Conservation (phyloP, 2,329 filamentous ascomycete genomes). For the Neonectria ditissima region DNA sequence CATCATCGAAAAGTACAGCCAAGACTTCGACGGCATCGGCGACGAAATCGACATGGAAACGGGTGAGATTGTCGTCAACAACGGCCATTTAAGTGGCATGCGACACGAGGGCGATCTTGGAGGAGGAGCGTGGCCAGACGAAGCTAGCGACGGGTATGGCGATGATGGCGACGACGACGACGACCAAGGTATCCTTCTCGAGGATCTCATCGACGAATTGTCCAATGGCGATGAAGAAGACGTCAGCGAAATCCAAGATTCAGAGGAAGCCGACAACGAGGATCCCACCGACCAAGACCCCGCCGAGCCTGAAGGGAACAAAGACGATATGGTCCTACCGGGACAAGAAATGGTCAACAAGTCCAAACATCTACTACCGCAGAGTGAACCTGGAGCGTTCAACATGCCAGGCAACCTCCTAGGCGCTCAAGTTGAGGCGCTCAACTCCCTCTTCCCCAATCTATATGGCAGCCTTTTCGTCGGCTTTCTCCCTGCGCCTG, state of each 20-base stretch:
- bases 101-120: slow-evolving; percentile 67
- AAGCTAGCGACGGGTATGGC: slow-evolving; percentile 40
- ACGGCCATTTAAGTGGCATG: slow-evolving; percentile 80
- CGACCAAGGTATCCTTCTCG: slow-evolving; percentile 51
- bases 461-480: slow-evolving; percentile 20
- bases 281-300: background rate
- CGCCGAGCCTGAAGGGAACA: slow-evolving; percentile 2
- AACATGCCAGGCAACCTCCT: background rate
- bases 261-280: slow-evolving; percentile 14
- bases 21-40: slow-evolving; percentile 83
- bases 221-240: slow-evolving; percentile 34
- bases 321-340: slow-evolving; percentile 15
- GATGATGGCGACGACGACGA: slow-evolving; percentile 46
- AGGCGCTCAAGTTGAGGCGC: slow-evolving; percentile 3
- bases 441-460: slow-evolving; percentile 14
- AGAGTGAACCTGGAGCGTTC: background rate
- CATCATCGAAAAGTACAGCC: slow-evolving; percentile 90
- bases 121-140: slow-evolving; percentile 33
- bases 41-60: slow-evolving; percentile 91
- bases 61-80: slow-evolving; percentile 86
- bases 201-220: slow-evolving; percentile 46
- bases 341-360: background rate
- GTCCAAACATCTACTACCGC: slow-evolving; percentile 25
- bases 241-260: slow-evolving; percentile 27
- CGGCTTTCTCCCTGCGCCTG: slow-evolving; percentile 21